Percentiles rank a stretch among this genome's conserved stretches.
Evolutionary conservation across 2,329 filamentous ascomycete species (phyloP).

Genomic region (Macrophomina pseudophaseolina): DNA sequence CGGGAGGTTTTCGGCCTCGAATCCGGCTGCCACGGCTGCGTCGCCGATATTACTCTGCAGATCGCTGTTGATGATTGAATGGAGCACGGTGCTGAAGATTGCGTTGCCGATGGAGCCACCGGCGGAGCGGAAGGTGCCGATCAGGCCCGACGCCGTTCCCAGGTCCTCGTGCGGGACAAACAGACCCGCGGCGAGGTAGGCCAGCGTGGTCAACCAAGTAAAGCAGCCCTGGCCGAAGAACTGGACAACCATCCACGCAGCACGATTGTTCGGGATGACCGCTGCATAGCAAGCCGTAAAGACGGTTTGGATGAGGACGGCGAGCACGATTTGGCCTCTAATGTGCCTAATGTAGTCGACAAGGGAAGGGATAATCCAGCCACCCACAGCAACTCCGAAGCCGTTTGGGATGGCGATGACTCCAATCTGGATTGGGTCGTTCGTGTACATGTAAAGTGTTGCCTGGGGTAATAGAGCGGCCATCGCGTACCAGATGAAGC

Average conservation of each 20-base stretch:
- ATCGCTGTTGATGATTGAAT: slow-evolving; percentile 34
- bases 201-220: slow-evolving; percentile 3
- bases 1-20: background rate
- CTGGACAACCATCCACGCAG: slow-evolving; percentile 29
- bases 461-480: slow-evolving; percentile 32
- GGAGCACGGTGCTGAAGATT: slow-evolving; percentile 32
- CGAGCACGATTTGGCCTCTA: slow-evolving; percentile 31
- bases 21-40: slow-evolving; percentile 36
- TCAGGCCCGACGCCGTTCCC: slow-evolving; percentile 32
- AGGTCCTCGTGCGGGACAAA: slow-evolving; percentile 32
- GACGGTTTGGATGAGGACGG: slow-evolving; percentile 33
- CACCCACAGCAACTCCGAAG: slow-evolving; percentile 29
- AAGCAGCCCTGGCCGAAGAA: slow-evolving; percentile 30
- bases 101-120: slow-evolving; percentile 33
- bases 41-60: slow-evolving; percentile 36
- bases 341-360: slow-evolving; percentile 32
- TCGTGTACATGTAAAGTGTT: slow-evolving; percentile 31
- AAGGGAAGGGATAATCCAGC: slow-evolving; percentile 30
- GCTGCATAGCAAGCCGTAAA: slow-evolving; percentile 34
- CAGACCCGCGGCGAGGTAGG: background rate
- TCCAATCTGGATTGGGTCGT: slow-evolving; percentile 33
- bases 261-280: slow-evolving; percentile 31
- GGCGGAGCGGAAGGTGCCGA: slow-evolving; percentile 32
- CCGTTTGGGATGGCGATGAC: slow-evolving; percentile 31
- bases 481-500: slow-evolving; percentile 38